These are phyloP conservation scores for Kazachstania kunashirensis DNA, from an alignment of 805 yeast genomes.

Conservation along the genomic window DNA sequence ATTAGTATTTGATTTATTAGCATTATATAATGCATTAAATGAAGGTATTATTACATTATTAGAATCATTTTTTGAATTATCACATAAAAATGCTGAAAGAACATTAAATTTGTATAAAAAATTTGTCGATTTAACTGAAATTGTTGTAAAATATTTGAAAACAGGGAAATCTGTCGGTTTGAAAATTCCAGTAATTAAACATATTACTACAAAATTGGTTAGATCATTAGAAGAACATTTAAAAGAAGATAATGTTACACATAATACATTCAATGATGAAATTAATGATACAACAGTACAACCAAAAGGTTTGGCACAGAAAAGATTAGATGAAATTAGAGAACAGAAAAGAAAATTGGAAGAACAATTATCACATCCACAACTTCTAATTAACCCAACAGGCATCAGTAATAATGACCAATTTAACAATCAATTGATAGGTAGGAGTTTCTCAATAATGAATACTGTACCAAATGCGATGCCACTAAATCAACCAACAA, in stretches of 20 bases:
- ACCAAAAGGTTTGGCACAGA: constrained; percentile 18
- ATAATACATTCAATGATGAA: constrained; percentile 12
- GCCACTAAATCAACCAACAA: constrained; percentile 14
- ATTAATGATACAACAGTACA: not conserved
- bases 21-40: constrained; percentile 80
- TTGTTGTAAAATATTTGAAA: constrained; percentile 78
- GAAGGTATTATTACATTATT: constrained; percentile 92
- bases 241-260: constrained; percentile 53
- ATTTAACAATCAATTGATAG: constrained; percentile 9
- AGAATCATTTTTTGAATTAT: constrained; percentile 92
- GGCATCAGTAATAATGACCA: constrained; percentile 27
- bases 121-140: constrained; percentile 77
- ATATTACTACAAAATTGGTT: constrained; percentile 91
- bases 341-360: constrained; percentile 26
- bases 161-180: constrained; percentile 86
- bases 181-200: constrained; percentile 91
- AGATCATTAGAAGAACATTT: constrained; percentile 80
- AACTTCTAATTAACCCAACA: constrained; percentile 19
- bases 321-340: constrained; percentile 28
- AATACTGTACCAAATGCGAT: not conserved
- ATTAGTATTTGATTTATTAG: constrained; percentile 79
- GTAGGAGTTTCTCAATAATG: constrained; percentile 12
- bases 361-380: constrained; percentile 26
- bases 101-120: constrained; percentile 75
- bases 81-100: constrained; percentile 73